A percentile compares a stretch with the other conserved stretches of the same genome.
phyloP scores from a whole-genome alignment of 2,329 filamentous ascomycete species.

The Pseudopithomyces chartarum region DNA sequence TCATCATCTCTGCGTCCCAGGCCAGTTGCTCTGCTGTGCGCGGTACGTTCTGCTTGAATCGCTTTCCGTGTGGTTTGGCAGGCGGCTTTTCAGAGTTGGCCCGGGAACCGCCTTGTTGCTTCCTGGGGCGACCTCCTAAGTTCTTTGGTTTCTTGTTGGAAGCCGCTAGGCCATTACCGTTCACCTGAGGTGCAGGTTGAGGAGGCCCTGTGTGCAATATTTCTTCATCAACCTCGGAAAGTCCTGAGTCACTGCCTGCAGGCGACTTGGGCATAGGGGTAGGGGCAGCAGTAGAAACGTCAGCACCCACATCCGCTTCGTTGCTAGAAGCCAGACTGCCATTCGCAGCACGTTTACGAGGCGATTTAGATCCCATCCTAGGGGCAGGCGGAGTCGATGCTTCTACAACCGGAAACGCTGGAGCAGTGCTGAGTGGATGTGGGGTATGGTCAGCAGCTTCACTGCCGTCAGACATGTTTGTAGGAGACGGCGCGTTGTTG shows the following conservation, averaged over 20 bases:
- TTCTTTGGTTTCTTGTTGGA: slow-evolving; percentile 35
- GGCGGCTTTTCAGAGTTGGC: slow-evolving; percentile 33
- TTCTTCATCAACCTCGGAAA: slow-evolving; percentile 46
- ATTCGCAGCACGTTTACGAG: slow-evolving; percentile 36
- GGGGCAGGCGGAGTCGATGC: slow-evolving; percentile 32
- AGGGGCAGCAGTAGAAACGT: slow-evolving; percentile 30
- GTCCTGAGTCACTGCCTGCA: slow-evolving; percentile 39
- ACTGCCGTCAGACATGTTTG: slow-evolving; percentile 20
- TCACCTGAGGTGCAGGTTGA: slow-evolving; percentile 20
- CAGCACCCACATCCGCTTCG: slow-evolving; percentile 28
- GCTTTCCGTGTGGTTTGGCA: slow-evolving; percentile 23
- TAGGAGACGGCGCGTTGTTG: slow-evolving; percentile 26
- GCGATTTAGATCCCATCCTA: slow-evolving; percentile 37
- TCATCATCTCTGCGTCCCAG: slow-evolving; percentile 30
- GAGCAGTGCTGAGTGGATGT: slow-evolving; percentile 36
- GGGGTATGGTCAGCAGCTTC: slow-evolving; percentile 16
- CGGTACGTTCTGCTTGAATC: slow-evolving; percentile 32
- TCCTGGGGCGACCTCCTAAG: slow-evolving; percentile 36
- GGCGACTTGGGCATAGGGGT: slow-evolving; percentile 35
- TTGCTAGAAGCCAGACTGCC: slow-evolving; percentile 19
- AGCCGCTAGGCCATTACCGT: slow-evolving; percentile 26
- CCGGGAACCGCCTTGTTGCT: slow-evolving; percentile 26
- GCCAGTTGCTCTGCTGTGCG: slow-evolving; percentile 32
- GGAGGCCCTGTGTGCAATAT: slow-evolving; percentile 40
- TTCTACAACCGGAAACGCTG: slow-evolving; percentile 29